Base-by-base conservation (phyloP, 2,329 filamentous ascomycete genomes). In the Fusarium verrucosum region DNA sequence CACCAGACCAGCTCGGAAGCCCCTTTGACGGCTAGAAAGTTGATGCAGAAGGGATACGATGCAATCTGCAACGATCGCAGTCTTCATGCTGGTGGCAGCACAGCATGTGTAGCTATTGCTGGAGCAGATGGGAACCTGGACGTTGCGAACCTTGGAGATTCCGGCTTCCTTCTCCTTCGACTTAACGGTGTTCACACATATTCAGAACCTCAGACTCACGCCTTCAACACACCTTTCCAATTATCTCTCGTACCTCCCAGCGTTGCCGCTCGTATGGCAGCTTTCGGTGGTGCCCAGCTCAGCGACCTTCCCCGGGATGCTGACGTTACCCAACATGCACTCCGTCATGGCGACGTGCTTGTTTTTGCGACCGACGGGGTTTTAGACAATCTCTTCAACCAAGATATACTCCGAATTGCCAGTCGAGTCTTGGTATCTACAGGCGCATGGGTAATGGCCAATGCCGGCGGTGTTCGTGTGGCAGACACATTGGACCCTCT, bases 161-260 rank as follows among this genome's bases (percentile, higher is more conserved):
- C 93, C 23, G 95, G 95, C 28, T 98, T 94, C 75, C 85, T 98
- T 53, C 90, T 96, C 62, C 83, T 98, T 59, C 88, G 93, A 14
- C 85, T 92, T 23, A 96, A 94, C 68, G 92, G 91, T 14, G 91
- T 99, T 28, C 90, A 95, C 75, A 86, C 90, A 53, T 89, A 88
- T 73, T 96, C 93, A 3, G 86, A 89, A 43, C 90, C 92, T 22
- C 95, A 99, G 78, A 97, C 93, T 1, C 95, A 99, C 76, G 93
- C 90, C 38, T 99, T 99, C 84, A 99, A 99, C 78, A 98, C 95
- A 0, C 95, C 95, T 0, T 99, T 92, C 74, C 95, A 99, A 77
- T 85, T 99, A 36, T 94, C 92, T 50, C 88, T 97, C 50, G 89
- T 97, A 9, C 94, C 95, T 1, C 86, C 90, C 5, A 87, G 86